Percentiles rank a stretch among this genome's conserved stretches.
phyloP scores from a whole-genome alignment of 805 yeast genomes.

The Candida ovalis region DNA sequence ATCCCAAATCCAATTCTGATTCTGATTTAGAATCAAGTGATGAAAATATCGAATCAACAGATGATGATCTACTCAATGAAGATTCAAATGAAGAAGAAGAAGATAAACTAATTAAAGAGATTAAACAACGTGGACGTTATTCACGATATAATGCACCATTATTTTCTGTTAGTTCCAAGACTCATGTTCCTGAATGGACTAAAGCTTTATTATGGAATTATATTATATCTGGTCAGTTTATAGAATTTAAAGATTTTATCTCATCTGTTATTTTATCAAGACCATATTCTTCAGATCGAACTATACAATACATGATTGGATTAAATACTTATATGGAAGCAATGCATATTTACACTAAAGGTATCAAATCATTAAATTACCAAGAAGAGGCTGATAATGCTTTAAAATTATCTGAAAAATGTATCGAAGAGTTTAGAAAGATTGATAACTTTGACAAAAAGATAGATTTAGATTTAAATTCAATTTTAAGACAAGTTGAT shows the following conservation, averaged over 20 bases:
- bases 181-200: conserved; percentile 38
- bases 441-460: neutral
- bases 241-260: conserved; percentile 32
- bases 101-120: conserved; percentile 4
- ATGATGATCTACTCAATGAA: neutral
- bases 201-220: conserved; percentile 41
- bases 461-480: neutral
- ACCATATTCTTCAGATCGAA: conserved; percentile 41
- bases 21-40: neutral
- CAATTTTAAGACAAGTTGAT: neutral
- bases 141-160: conserved; percentile 13
- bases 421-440: neutral
- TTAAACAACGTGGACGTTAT: conserved; percentile 4
- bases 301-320: conserved; percentile 34
- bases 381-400: conserved; percentile 2
- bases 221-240: conserved; percentile 34
- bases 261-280: conserved; percentile 38
- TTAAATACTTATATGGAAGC: conserved; percentile 21
- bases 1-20: neutral
- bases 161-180: conserved; percentile 32
- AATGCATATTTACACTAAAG: conserved; percentile 10
- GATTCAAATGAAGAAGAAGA: conserved; percentile 6
- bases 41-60: neutral
- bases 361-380: neutral
- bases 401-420: neutral